Base-by-base conservation (phyloP, 169 alveolate species). In the Toxoplasma gondii region DNA sequence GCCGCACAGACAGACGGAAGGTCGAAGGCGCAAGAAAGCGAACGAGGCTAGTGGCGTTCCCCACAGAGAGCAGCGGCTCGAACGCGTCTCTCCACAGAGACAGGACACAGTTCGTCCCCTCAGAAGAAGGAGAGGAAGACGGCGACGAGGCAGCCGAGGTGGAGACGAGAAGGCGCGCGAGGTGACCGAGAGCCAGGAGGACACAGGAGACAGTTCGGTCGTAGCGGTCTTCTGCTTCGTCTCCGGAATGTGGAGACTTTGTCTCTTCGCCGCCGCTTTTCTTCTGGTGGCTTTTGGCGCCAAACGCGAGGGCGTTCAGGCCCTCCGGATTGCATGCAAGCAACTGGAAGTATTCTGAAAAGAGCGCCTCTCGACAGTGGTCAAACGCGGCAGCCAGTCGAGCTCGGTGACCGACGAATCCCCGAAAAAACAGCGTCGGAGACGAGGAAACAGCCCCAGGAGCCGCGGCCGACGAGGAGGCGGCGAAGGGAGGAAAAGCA, bases 1-100 rank as follows among this genome's bases (percentile, higher is more conserved):
- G 53, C 38, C 90, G 90, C 64, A 82, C 64, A 16, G 90, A 82
- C 38, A 82, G 34, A 67, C 53, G 64, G 67, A 43, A 82, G 90
- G 41, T 22, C 38, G 67, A 12, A 36, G 41, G 41, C n/a, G 67
- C 34, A 38, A 82, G 67, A 67, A 82, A 82, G 64, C 53, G 53
- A 12, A 43, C 34, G 90, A 38, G 4, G 84, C 84, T n/a, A 16
- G 49, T 74, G 44, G 24, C 0, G 44, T 22, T 44, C 45, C 43
- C 84, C 4, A n/a, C 44, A n/a, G 84, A 31, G 84, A 74, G n/a
- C 4, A 74, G 84, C 39, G 44, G 44, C 84, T 31, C 84, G n/a
- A 74, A 74, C n/a, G 22, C 84, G 22, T 74, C 43, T 12, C n/a
- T 27, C 84, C 84, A 74, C n/a, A 12, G 39, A 10, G 1, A 16